Evolutionary conservation across 768 basidiomycete genomes (phyloP).

Genomic region (Amyloporia xantha): DNA sequence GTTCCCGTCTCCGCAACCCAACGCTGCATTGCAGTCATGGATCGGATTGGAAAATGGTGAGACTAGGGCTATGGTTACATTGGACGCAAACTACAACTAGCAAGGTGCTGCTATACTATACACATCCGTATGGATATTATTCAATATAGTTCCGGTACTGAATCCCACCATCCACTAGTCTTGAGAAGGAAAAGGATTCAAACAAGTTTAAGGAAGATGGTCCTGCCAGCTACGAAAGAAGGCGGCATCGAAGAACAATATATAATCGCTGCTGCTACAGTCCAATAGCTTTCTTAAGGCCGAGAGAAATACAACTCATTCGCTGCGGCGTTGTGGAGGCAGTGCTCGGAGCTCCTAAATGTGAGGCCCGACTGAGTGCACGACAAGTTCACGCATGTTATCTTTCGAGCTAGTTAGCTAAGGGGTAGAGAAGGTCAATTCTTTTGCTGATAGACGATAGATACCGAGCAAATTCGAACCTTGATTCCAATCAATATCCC

Average conservation of each 20-base stretch:
- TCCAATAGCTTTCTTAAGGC: too few species aligned
- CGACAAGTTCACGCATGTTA: neutral
- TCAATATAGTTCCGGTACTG: too few species aligned
- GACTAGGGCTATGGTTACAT: conserved; percentile 44
- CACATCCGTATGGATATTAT: too few species aligned
- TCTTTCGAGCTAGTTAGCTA: neutral
- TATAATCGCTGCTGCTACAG: too few species aligned
- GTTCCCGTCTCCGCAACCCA: conserved; percentile 45
- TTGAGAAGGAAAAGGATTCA: neutral
- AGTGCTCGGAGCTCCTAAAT: neutral
- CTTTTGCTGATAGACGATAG: neutral
- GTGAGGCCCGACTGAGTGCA: neutral
- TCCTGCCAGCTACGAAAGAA: too few species aligned
- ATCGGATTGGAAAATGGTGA: conserved; percentile 57
- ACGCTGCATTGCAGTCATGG: conserved; percentile 49
- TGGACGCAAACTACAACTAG: conserved; percentile 36
- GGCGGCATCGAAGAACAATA: too few species aligned
- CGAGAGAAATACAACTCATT: too few species aligned
- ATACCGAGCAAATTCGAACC: conserved; percentile 12
- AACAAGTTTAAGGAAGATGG: neutral
- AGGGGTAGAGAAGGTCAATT: neutral
- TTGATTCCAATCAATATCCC: conserved; percentile 24
- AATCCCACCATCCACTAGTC: too few species aligned
- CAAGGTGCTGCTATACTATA: too few species aligned
- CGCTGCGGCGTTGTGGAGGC: too few species aligned